Evolutionary conservation across 371 early-diverging fungal genomes (phyloP).

Genomic region (Rhizomucor miehei): DNA sequence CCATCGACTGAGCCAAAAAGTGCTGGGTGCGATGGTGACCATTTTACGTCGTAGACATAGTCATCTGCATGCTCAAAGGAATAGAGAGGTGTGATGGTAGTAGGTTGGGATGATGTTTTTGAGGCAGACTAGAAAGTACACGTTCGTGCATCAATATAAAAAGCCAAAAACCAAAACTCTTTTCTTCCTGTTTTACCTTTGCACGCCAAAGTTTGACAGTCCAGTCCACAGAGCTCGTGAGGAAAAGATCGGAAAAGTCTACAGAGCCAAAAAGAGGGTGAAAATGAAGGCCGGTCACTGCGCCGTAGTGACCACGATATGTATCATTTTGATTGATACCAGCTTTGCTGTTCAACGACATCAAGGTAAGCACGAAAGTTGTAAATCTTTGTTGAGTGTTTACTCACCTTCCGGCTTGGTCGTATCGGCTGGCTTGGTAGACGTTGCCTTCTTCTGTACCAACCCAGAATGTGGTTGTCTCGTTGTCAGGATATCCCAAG

Average conservation of each 20-base stretch:
- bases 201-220: slow-evolving; percentile 94
- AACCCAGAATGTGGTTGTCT: slow-evolving; percentile 91
- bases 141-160: background rate
- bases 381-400: background rate
- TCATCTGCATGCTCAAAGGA: slow-evolving; percentile 93
- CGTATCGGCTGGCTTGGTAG: slow-evolving; percentile 91
- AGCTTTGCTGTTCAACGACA: slow-evolving; percentile 68
- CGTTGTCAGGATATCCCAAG: slow-evolving; percentile 88
- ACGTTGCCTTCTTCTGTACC: slow-evolving; percentile 95
- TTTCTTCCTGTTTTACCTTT: slow-evolving; percentile 61
- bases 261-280: slow-evolving; percentile 81
- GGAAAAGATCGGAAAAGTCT: slow-evolving; percentile 87
- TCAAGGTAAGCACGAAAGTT: background rate
- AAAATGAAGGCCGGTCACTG: slow-evolving; percentile 89
- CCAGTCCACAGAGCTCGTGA: slow-evolving; percentile 94
- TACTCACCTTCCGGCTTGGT: slow-evolving; percentile 80
- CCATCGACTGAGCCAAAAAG: slow-evolving; percentile 93
- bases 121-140: slow-evolving; percentile 47
- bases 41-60: slow-evolving; percentile 94
- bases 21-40: slow-evolving; percentile 95
- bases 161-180: too few species aligned
- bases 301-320: slow-evolving; percentile 87
- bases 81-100: slow-evolving; percentile 69
- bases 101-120: slow-evolving; percentile 57
- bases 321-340: slow-evolving; percentile 85